phyloP scores from a whole-genome alignment of 2,329 filamentous ascomycete species.

The Trichoderma lentiforme region DNA sequence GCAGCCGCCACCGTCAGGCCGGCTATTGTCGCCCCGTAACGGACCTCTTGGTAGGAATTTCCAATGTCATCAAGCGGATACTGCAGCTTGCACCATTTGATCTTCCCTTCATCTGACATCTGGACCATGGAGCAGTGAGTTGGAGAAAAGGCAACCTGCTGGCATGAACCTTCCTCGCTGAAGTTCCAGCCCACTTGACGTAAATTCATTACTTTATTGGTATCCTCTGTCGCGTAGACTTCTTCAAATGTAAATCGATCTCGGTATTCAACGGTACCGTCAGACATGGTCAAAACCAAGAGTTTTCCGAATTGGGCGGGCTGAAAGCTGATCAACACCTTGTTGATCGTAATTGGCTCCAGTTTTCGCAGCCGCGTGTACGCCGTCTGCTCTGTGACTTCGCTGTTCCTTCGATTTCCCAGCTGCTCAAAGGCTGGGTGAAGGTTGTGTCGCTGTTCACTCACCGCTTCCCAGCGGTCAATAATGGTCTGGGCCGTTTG shows the following conservation, averaged over 20 bases:
- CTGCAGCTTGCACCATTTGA: constrained; percentile 57
- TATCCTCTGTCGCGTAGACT: constrained; percentile 61
- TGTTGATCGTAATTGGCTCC: constrained; percentile 67
- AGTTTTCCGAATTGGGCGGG: constrained; percentile 68
- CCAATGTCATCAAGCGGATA: constrained; percentile 49
- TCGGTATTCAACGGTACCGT: constrained; percentile 77
- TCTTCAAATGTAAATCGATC: constrained; percentile 71
- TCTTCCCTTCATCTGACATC: constrained; percentile 54
- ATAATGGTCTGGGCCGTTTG: constrained; percentile 70
- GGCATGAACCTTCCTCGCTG: constrained; percentile 58
- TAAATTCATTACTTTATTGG: constrained; percentile 64
- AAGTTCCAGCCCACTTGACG: constrained; percentile 77
- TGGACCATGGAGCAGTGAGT: constrained; percentile 58
- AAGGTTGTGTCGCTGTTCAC: constrained; percentile 63
- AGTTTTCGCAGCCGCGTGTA: constrained; percentile 55
- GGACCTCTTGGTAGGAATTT: constrained; percentile 47
- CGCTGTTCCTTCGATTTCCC: constrained; percentile 57
- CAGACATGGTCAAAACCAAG: constrained; percentile 70
- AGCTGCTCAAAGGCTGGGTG: constrained; percentile 78
- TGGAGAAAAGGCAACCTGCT: constrained; percentile 60
- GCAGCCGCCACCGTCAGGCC: constrained; percentile 55
- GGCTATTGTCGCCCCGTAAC: constrained; percentile 58
- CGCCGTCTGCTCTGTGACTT: constrained; percentile 33
- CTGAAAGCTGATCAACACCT: constrained; percentile 66
- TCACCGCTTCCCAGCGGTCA: constrained; percentile 72